A percentile compares a stretch with the other conserved stretches of the same genome.
Conservation (phyloP, 768 basidiomycete genomes). For the Auricularia sp. region DNA sequence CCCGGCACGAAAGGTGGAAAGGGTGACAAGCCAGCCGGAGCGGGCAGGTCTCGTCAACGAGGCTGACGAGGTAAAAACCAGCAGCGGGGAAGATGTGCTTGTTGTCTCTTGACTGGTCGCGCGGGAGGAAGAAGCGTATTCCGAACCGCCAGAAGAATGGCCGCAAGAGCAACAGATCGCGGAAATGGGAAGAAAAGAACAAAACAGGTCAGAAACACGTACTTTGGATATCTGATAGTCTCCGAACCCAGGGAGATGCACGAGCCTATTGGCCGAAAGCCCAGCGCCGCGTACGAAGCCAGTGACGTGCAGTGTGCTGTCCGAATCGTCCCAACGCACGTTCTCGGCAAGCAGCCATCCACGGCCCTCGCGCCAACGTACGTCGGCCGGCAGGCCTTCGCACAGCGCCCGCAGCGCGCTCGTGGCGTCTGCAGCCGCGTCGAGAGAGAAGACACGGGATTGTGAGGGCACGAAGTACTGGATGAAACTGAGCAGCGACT, state of each 20-base stretch:
- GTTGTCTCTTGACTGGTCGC: no score
- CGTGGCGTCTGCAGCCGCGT: slow-evolving; percentile 44
- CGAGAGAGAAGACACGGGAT: slow-evolving; percentile 63
- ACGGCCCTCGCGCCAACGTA: slow-evolving; percentile 76
- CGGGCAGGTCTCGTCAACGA: no score
- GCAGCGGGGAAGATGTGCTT: no score
- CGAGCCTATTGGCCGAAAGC: slow-evolving; percentile 71
- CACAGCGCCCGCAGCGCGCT: slow-evolving; percentile 69
- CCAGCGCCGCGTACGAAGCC: slow-evolving; percentile 75
- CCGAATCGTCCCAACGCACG: slow-evolving; percentile 36
- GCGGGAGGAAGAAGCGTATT: no score
- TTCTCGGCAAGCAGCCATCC: slow-evolving; percentile 67
- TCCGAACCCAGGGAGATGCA: slow-evolving; percentile 80
- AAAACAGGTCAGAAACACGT: slow-evolving; percentile 13
- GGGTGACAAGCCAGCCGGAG: no score
- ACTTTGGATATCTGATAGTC: slow-evolving; percentile 83
- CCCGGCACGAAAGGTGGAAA: no score
- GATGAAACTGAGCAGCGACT: slow-evolving; percentile 88
- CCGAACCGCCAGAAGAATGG: background rate
- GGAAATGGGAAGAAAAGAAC: background rate
- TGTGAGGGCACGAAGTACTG: slow-evolving; percentile 89
- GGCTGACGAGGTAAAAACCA: no score
- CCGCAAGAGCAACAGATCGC: background rate
- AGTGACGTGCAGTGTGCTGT: slow-evolving; percentile 59
- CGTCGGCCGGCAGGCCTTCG: slow-evolving; percentile 72